Base-by-base conservation (phyloP, 257 asterid genomes). In the Capsicum baccatum region DNA sequence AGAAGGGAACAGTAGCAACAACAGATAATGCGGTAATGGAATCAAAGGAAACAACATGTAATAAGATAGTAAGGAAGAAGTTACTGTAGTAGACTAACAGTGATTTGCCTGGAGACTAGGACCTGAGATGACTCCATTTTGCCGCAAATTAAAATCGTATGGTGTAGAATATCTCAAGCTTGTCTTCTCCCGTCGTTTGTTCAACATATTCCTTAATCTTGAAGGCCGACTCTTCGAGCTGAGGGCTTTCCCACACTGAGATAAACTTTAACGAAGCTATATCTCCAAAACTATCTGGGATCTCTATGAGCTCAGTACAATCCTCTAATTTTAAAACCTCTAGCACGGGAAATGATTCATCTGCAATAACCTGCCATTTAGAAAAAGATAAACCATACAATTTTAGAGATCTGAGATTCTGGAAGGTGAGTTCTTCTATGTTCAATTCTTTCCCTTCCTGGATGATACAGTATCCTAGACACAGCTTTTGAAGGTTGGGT, bases 401-500 rank as follows among this genome's bases (percentile, higher is more conserved):
- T 63, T 1, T 10, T 21, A 63, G 35, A 8, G 13, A n/a, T 21
- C 21, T 63, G 69, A 63, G 42, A 63, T 63, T 63, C 69, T 21
- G 7, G 33, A 63, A 63, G 8, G 42, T 9, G 42, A 9, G 14
- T 19, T 63, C 8, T 11, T 26, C 15, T 42, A 63, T 63, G 69
- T 63, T 63, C 69, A 42, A 63, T 26, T 26, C 55, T 37, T 48
- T 7, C 1, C 66, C 81, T 39, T 35, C 76, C 74, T 12, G 39
- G 42, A 84, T 6, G 60, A 39, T 4, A 39, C 5, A 39, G 5
- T 54, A 11, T 44, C 0, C 17, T 54, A 83, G 50, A 39, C 37
- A 3, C 39, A 82, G 80, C 2, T 48, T 42, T 56, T 83, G 54
- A 35, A 83, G 70, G 54, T 83, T 33, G 85, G 58, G 60, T 58